Percentiles rank a stretch among this genome's conserved stretches.
These are phyloP conservation scores for Stephanodiscus minutulus DNA, from an alignment of 108 stramenopile species.

Conservation along the genomic window DNA sequence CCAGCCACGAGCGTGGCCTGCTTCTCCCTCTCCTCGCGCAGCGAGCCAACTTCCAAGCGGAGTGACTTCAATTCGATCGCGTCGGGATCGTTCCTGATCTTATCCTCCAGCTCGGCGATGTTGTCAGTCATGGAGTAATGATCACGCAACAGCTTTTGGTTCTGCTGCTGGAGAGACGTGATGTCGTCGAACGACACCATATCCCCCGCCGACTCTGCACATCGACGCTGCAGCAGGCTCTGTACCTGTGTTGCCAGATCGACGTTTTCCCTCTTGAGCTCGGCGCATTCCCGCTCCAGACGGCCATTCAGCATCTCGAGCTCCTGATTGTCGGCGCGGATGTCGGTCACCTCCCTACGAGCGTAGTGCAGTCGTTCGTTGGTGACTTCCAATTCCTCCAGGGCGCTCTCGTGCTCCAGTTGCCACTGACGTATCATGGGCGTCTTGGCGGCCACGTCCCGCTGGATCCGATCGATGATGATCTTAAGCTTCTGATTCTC, in stretches of 20 bases:
- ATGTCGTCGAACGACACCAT: conserved; percentile 47
- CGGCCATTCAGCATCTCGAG: conserved; percentile 54
- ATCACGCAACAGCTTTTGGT: conserved; percentile 73
- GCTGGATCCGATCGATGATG: conserved; percentile 61
- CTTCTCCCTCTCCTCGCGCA: conserved; percentile 72
- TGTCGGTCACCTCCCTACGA: conserved; percentile 58
- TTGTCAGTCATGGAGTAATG: conserved; percentile 56
- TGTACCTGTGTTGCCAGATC: conserved; percentile 88
- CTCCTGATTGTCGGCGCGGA: conserved; percentile 60
- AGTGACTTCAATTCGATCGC: conserved; percentile 54
- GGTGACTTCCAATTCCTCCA: conserved; percentile 67
- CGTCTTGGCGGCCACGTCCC: conserved; percentile 72
- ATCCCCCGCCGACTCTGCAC: conserved; percentile 25
- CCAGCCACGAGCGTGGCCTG: conserved; percentile 74
- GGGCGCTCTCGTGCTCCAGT: conserved; percentile 72
- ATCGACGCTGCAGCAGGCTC: conserved; percentile 59
- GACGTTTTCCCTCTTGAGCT: conserved; percentile 60
- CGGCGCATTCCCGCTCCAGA: conserved; percentile 46
- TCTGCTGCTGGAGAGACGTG: conserved; percentile 70
- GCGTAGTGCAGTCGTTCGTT: conserved; percentile 66
- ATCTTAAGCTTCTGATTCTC: conserved; percentile 66
- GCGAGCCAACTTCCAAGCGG: conserved; percentile 53
- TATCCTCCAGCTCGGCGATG: conserved; percentile 63
- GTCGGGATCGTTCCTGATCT: conserved; percentile 54
- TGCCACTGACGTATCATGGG: conserved; percentile 80